Evolutionary conservation across 1,284 basidiomycete genomes (phyloP), one percentile per base, ranked within the genome.

Genomic region (Fomitopsis pinicola): DNA sequence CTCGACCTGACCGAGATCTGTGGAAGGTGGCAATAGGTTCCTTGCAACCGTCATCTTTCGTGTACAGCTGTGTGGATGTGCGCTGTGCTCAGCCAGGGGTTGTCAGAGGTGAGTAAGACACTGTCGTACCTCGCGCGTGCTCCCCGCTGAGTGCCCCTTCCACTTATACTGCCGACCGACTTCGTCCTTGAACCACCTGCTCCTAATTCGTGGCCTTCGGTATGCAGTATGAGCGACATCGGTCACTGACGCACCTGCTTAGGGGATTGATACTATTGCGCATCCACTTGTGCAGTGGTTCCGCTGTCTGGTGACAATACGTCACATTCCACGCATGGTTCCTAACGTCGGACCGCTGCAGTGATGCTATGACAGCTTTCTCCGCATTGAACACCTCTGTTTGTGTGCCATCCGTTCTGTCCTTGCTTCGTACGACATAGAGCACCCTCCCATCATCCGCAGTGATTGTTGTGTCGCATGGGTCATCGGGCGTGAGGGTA

Each of bases 251-350:
- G 55, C 61, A 80, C 78, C 76, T 70, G 42, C 75, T 76, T 67
- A 80, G 77, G 6, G 78, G 79, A 3, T 80, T 68, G n/a, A 77
- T 61, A 61, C 77, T 80, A 60, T 75, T 78, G 65, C 75, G 77
- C 62, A 81, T 67, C 80, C 80, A 81, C 12, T 71, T 69, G 44
- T 74, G 73, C 26, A 72, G 17, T 15, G 68, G 67, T 12, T 67
- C 60, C 4, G 66, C 62, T 35, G 63, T 63, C 35, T 63, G 64
- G 44, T 52, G 45, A 17, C 69, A 67, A 14, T 65, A 50, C 4
- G 63, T 57, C 5, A 68, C 55, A 2, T 61, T 64, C 8, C 67
- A 63, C 17, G 64, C 60, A 35, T 22, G 30, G 19, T 6, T 22
- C 17, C 33, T 26, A n/a, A 64, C 62, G 53, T 68, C 67, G 12